Base-by-base conservation (phyloP, 164 flowering plant species). In the Taxillus chinensis region DNA sequence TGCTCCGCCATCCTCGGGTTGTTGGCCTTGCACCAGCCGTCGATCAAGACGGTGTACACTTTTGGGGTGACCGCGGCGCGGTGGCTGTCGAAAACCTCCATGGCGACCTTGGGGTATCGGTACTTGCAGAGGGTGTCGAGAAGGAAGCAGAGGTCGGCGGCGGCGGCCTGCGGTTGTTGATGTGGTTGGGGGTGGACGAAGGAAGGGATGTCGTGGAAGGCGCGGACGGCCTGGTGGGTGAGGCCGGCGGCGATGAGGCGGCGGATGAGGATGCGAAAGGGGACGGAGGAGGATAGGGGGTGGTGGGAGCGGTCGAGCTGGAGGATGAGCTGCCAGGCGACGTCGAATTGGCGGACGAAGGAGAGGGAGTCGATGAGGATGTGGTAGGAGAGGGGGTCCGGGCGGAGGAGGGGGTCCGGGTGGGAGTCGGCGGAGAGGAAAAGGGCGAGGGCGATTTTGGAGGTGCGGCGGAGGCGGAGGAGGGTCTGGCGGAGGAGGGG, bases 41-140 rank as follows among this genome's bases (percentile, higher is more conserved):
- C 81, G 5, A 95, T 80, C 90, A 95, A 74, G 57, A 87, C 68
- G 0, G 97, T 89, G 56, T 89, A 95, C 61, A 75, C 71, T 59
- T 83, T 89, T 13, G 65, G 69, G 68, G 78, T 76, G 0, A 71
- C 69, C 62, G 55, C 68, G 8, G 40, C 61, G 59, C 75, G 85
- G 69, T 79, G 68, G 55, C 75, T 75, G 55, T 90, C 89, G 62
- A 89, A 95, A 8, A 87, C 52, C 77, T 90, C 95, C 10, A 80
- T 78, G 0, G 96, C 97, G 13, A 86, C 70, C 73, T 82, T 87
- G 51, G 79, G 88, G 54, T 80, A 73, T 0, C 96, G 91, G 57
- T 93, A 93, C 64, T 93, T 93, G 54, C 92, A 89, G 2, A 93
- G 82, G 3, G 96, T 89, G 49, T 93, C 97, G 9, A 90, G 71